Evolutionary conservation across 768 basidiomycete species (phyloP).

Genomic region (Dacryopinax primogenitus): DNA sequence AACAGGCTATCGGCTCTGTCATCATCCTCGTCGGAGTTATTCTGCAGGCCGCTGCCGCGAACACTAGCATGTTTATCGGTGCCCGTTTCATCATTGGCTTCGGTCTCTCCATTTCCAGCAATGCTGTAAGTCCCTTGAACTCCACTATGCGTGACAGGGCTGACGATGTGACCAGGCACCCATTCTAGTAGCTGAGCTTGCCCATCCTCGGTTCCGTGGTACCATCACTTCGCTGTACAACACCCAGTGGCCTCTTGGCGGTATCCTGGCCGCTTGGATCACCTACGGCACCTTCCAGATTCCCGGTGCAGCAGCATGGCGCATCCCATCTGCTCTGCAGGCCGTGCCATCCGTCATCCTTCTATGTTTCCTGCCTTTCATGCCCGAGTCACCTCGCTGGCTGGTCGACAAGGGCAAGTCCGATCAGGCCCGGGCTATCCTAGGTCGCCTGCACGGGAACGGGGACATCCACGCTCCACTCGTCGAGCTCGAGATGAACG

Average conservation of each 20-base stretch:
- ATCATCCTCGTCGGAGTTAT: neutral
- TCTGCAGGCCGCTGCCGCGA: neutral
- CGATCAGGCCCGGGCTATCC: slow-evolving; percentile 1
- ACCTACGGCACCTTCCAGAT: slow-evolving; percentile 2
- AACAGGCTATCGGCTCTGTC: neutral
- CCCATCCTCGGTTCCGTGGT: neutral
- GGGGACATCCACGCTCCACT: neutral
- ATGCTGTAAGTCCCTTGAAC: neutral
- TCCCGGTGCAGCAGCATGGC: neutral
- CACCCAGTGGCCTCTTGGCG: slow-evolving; percentile 1
- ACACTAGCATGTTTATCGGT: neutral
- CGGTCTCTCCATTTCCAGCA: neutral
- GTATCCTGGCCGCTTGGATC: slow-evolving; percentile 1
- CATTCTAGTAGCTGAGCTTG: neutral
- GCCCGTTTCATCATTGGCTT: neutral
- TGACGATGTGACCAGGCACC: neutral
- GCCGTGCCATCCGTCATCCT: slow-evolving; percentile 5
- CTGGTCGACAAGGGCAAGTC: neutral
- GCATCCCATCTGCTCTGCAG: slow-evolving; percentile 1
- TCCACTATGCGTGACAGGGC: neutral
- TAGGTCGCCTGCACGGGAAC: neutral
- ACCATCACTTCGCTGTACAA: neutral
- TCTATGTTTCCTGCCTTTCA: slow-evolving; percentile 5
- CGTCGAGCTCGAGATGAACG: neutral
- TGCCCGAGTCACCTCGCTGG: slow-evolving; percentile 11